Percentiles rank a stretch among this genome's conserved stretches.
Evolutionary conservation across 805 yeast species (phyloP).

Genomic region (Lipomyces kockii): DNA sequence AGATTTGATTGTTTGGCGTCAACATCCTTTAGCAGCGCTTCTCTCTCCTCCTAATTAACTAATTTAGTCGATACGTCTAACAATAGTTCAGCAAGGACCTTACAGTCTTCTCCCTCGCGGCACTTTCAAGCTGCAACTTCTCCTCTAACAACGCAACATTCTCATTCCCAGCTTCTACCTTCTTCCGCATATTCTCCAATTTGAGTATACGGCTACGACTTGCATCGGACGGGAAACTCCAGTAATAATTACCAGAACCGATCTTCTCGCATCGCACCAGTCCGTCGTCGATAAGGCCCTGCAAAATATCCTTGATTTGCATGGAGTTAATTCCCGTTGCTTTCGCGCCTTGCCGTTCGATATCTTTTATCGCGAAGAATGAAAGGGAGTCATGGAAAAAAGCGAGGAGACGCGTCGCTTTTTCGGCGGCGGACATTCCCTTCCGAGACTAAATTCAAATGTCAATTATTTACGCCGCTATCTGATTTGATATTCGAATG

Average conservation of each 20-base stretch:
- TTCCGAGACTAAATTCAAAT: conserved; percentile 30
- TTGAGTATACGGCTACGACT: conserved; percentile 26
- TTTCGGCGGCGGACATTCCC: conserved; percentile 36
- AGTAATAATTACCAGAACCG: conserved; percentile 52
- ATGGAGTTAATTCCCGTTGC: conserved; percentile 56
- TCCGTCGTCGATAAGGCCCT: conserved; percentile 55
- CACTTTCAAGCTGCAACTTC: conserved; percentile 14
- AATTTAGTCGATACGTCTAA: neutral
- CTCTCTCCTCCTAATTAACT: conserved; percentile 16
- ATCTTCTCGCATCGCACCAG: conserved; percentile 58
- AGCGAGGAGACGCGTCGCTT: conserved; percentile 25
- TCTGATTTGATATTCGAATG: neutral
- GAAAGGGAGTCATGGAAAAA: conserved; percentile 33
- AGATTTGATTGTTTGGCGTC: conserved; percentile 15
- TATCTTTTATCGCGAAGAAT: conserved; percentile 50
- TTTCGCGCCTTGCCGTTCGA: conserved; percentile 55
- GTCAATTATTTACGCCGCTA: neutral
- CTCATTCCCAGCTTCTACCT: conserved; percentile 19
- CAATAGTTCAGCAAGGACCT: neutral
- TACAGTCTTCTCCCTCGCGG: conserved; percentile 15
- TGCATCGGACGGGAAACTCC: conserved; percentile 36
- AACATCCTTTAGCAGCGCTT: conserved; percentile 13
- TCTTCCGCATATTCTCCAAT: conserved; percentile 20
- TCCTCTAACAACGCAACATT: conserved; percentile 16
- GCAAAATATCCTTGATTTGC: conserved; percentile 58